phyloP scores from a whole-genome alignment of 495 filamentous ascomycete species.

The Aspergillus saccharolyticus region DNA sequence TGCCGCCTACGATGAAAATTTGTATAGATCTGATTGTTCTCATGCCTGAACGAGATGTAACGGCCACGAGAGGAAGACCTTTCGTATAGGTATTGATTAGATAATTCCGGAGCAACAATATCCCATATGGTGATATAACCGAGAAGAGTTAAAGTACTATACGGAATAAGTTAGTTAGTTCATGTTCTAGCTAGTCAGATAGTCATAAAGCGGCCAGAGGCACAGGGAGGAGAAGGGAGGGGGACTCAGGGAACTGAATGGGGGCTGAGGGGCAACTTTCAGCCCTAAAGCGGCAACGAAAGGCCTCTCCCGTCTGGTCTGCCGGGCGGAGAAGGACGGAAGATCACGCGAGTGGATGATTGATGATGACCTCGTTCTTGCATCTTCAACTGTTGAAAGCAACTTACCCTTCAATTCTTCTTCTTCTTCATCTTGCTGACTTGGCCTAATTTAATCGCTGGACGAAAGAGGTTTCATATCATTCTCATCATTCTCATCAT shows the following conservation, averaged over 20 bases:
- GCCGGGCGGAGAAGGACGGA: conserved; percentile 1
- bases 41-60: background rate
- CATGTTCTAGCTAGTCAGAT: background rate
- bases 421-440: background rate
- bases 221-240: too few species aligned
- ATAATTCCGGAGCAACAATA: too few species aligned
- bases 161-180: too few species aligned
- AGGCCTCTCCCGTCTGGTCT: background rate
- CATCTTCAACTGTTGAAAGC: background rate
- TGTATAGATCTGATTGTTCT: conserved; percentile 1
- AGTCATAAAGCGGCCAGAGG: background rate
- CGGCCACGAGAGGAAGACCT: background rate
- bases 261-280: background rate
- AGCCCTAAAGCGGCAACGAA: conserved; percentile 1
- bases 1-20: conserved; percentile 6
- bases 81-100: background rate
- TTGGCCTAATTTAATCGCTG: background rate
- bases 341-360: conserved; percentile 1
- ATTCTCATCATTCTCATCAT: background rate
- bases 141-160: too few species aligned
- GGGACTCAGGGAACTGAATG: too few species aligned
- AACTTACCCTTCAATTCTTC: background rate
- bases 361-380: background rate
- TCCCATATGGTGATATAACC: too few species aligned
- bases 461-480: background rate